Conservation (phyloP, 1,284 basidiomycete genomes). For the Ustilago hordei region DNA sequence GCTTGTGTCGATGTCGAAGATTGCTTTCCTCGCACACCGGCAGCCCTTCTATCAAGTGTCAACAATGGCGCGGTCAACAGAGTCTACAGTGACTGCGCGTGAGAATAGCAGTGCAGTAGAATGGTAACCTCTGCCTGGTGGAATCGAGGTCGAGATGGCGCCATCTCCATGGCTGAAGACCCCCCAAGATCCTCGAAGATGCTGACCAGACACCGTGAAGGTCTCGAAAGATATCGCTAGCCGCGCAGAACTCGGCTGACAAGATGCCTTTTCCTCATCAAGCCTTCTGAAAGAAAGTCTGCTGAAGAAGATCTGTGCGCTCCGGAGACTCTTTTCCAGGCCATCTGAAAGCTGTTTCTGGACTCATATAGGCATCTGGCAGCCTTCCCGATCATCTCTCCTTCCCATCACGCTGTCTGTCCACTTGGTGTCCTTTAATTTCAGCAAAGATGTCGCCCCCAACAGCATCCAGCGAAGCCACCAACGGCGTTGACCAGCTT, state of each 20-base stretch:
- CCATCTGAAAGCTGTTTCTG: background rate
- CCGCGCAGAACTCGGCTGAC: background rate
- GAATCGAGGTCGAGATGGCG: slow-evolving; percentile 8
- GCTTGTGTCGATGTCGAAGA: slow-evolving; percentile 2
- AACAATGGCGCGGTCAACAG: background rate
- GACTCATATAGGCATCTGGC: background rate
- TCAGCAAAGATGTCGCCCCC: slow-evolving; percentile 22
- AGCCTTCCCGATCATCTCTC: background rate
- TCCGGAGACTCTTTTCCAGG: background rate
- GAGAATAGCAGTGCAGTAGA: background rate
- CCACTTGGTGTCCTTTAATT: background rate
- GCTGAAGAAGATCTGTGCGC: slow-evolving; percentile 2
- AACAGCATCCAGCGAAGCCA: slow-evolving; percentile 18
- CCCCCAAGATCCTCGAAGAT: background rate
- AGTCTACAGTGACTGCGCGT: background rate
- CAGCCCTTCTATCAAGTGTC: background rate
- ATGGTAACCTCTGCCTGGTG: background rate
- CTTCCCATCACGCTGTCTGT: background rate
- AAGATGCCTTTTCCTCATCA: background rate
- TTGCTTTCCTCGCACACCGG: slow-evolving; percentile 4
- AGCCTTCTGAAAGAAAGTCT: background rate
- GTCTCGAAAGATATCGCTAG: background rate
- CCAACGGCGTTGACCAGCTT: slow-evolving; percentile 13
- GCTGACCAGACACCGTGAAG: background rate
- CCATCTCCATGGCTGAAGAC: background rate